Evolutionary conservation across 2,329 filamentous ascomycete genomes (phyloP), one percentile per base, ranked within the genome.

Genomic region (Sporothrix dimorphospora): DNA sequence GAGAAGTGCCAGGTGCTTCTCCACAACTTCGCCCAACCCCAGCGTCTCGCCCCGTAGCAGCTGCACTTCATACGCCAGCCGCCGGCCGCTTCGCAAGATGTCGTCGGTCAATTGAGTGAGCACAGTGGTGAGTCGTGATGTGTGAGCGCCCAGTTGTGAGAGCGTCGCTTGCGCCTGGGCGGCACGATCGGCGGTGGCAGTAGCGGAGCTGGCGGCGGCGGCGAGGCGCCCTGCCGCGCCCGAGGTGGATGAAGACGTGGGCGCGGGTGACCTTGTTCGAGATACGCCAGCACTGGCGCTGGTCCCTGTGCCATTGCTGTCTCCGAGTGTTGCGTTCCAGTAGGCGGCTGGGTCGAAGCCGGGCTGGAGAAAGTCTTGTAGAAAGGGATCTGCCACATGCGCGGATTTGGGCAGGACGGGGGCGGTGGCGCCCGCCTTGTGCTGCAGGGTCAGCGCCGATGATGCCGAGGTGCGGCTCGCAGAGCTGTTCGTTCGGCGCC

Each of bases 21-120:
- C 89, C 76, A 98, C 83, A 1, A 91, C 87, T 79, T 98, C 94
- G 0, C 90, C 90, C 47, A 98, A 83, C n/a, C 92, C 87, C 63
- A 94, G 82, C 2, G 94, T 92, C 81, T 98, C 94, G 74, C 94
- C 94, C n/a, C 94, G 89, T 66, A 98, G 82, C 21, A 98, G 88
- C 81, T 98, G 95, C 24, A 98, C 95, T 81, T 98, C 93, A 79
- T 99, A 99, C 24, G 94, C 94, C 72, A 99, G 84, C 4, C 95
- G 88, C 75, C 93, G 94, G 34, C 94, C 93, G 78, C 93, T 94
- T 72, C 96, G 89, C 74, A 99, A 82, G 75, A 99, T 98, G 76
- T 98, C 96, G 80, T 99, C 95, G 12, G 96, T 98, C 73, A 98
- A 85, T 78, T 95, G 91, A 42, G 94, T 97, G 72, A 99, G 86